Conservation (phyloP, 2,329 filamentous ascomycete genomes). For the Diaporthe caulivora region DNA sequence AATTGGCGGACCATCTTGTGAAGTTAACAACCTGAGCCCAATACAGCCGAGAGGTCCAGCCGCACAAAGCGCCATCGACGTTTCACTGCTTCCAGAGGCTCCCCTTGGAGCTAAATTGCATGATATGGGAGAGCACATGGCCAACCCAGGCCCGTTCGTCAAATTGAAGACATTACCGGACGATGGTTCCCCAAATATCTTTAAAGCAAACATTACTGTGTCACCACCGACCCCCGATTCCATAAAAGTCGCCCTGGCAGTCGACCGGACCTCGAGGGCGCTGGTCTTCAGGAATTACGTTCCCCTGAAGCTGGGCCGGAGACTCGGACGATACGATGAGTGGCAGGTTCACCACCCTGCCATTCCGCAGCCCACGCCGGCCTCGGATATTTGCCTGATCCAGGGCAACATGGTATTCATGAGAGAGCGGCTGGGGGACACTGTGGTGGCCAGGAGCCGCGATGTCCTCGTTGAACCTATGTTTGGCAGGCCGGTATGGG, state of each 20-base stretch:
- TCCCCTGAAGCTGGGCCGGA: neutral
- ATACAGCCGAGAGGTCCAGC: neutral
- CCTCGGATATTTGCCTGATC: neutral
- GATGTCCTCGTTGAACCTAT: neutral
- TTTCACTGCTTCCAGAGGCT: neutral
- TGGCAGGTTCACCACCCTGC: neutral
- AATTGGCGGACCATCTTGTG: neutral
- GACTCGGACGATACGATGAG: neutral
- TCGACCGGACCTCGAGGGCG: neutral
- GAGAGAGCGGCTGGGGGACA: neutral
- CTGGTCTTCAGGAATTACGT: neutral
- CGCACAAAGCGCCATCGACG: neutral
- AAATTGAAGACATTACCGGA: neutral
- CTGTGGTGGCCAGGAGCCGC: neutral
- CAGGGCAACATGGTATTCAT: neutral
- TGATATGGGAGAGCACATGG: neutral
- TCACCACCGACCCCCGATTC: neutral
- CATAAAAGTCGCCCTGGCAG: neutral
- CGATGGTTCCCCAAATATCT: too few species aligned
- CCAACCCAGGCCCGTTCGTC: neutral
- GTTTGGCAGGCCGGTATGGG: too few species aligned
- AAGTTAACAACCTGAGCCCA: neutral
- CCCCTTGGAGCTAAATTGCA: neutral
- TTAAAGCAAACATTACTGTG: neutral
- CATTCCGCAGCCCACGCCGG: too few species aligned